A percentile compares a stretch with the other conserved stretches of the same genome.
Conservation (phyloP, 805 yeast species). For the Yarrowia sp. region DNA sequence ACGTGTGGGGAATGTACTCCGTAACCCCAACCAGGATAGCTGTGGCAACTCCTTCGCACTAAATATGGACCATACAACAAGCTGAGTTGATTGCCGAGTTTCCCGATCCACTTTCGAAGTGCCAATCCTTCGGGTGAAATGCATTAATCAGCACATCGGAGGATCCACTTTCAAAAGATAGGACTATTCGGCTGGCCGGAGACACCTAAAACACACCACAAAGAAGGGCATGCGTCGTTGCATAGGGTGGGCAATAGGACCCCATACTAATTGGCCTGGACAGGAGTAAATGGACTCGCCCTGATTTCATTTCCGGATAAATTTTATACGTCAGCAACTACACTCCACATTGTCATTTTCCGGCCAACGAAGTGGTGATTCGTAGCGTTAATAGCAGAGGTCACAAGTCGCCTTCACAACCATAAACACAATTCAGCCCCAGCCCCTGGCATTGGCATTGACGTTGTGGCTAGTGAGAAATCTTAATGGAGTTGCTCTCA, state of each 20-base stretch:
- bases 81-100: no score
- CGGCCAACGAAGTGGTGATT: no score
- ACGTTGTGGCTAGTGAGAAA: conserved; percentile 17
- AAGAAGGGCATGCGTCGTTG: conserved; percentile 5
- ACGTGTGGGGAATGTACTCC: conserved; percentile 5
- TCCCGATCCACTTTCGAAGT: no score
- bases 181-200: conserved; percentile 31
- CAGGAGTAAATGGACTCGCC: conserved; percentile 2
- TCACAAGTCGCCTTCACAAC: background rate
- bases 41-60: background rate
- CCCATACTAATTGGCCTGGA: background rate
- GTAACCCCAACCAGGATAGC: background rate
- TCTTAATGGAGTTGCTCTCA: conserved; percentile 1
- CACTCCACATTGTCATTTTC: no score
- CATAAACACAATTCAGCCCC: background rate
- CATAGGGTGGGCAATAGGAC: conserved; percentile 7
- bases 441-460: conserved; percentile 18
- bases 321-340: no score
- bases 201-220: conserved; percentile 2
- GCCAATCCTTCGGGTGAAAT: no score
- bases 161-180: conserved; percentile 18
- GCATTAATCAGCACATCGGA: no score
- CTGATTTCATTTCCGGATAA: background rate
- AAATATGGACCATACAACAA: no score
- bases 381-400: no score